Percentiles rank a stretch among this genome's conserved stretches.
Evolutionary conservation across 805 yeast species (phyloP).

Genomic region (Yarrowia deformans): DNA sequence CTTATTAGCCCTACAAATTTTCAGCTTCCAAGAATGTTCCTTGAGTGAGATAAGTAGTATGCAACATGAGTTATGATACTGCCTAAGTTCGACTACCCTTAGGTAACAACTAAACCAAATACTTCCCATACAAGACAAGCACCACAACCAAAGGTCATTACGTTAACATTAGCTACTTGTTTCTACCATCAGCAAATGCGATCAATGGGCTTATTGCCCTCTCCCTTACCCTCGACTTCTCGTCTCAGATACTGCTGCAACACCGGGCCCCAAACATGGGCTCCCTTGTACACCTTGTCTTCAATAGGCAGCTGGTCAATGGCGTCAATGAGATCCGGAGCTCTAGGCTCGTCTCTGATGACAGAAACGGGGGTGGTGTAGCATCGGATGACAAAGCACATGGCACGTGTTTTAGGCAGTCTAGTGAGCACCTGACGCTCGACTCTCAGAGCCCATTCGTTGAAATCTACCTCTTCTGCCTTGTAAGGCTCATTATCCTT

Average conservation of each 20-base stretch:
- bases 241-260: constrained; percentile 17
- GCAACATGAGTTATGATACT: too few species aligned
- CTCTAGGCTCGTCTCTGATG: constrained; percentile 56
- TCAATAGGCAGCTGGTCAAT: constrained; percentile 67
- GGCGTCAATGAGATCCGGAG: constrained; percentile 64
- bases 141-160: too few species aligned
- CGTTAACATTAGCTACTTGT: too few species aligned
- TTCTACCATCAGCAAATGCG: constrained; percentile 4
- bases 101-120: too few species aligned
- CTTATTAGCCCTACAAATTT: too few species aligned
- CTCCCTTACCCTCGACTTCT: constrained; percentile 29
- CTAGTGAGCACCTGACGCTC: constrained; percentile 76
- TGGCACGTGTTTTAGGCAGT: constrained; percentile 68
- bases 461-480: constrained; percentile 61
- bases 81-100: too few species aligned
- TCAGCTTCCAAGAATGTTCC: too few species aligned
- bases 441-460: constrained; percentile 58
- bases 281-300: constrained; percentile 66
- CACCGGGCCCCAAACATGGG: constrained; percentile 68
- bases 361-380: constrained; percentile 60
- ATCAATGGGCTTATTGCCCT: constrained; percentile 13
- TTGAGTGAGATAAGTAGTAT: too few species aligned
- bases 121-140: too few species aligned
- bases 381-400: constrained; percentile 65
- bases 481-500: constrained; percentile 57